Base-by-base conservation (phyloP, 2,329 filamentous ascomycete species). In the Anthostomella pinea region DNA sequence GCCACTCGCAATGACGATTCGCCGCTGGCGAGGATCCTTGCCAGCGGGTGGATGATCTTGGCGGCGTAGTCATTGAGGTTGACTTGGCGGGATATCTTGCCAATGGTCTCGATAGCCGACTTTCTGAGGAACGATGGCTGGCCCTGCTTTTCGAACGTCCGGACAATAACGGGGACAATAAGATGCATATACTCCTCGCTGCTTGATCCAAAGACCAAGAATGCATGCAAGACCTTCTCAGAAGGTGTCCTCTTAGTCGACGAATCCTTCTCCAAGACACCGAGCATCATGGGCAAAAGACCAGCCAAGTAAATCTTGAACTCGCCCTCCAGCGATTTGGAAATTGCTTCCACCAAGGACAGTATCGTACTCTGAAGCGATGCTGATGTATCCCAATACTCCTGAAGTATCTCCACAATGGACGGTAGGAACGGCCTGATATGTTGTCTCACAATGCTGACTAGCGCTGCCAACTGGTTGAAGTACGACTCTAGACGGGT, bases 151-250 rank as follows among this genome's bases (percentile, higher is more conserved):
- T 98, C 91, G 56, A 98, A 97, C 31, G 95, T 85, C 28, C 85
- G 82, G 7, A 98, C 90, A 54, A 98, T 89, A 22, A 95, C 88
- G 0, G 93, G 93, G 33, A 98, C 87, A 49, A 99, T 97, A 34
- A 98, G 73, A 60, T 98, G 93, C 93, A 98, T 98, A 62, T 98
- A 98, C 60, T 98, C 93, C 60, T 98, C 93, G 8, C 86, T 87
- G 56, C 90, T 97, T 0, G 90, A 84, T 1, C 94, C 94, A 59
- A 98, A 98, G 1, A 98, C 87, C 18, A 98, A 69, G 62, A 99
- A 95, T 0, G 91, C 90, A 58, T 97, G 93, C 16, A 99, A 72
- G 4, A 98, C 90, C 51, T 85, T 84, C 59, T 96, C 89, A 0
- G 90, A 95, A 3, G 89, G 85, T 10, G 79, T 75, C n/a, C 88